These are phyloP conservation scores for Brasenia schreberi DNA, from an alignment of 164 flowering plant genomes.

Conservation along the genomic window DNA sequence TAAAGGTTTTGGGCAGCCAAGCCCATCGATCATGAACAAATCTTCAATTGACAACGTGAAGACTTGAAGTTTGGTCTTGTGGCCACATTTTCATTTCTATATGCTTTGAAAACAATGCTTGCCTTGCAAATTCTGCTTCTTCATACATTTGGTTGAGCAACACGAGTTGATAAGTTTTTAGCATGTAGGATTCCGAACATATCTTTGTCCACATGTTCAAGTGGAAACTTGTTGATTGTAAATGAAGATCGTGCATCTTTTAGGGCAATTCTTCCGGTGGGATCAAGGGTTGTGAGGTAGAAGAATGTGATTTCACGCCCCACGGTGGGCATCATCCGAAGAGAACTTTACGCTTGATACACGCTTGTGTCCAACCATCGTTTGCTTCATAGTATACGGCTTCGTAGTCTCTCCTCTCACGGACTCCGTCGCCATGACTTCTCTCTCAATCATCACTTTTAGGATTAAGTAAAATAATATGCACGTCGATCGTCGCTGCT, in stretches of 20 bases:
- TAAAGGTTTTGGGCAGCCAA: constrained; percentile 79
- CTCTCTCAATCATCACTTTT: too few species aligned
- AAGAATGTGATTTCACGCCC: constrained; percentile 87
- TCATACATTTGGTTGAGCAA: constrained; percentile 29
- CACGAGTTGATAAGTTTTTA: constrained; percentile 74
- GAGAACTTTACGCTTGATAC: too few species aligned
- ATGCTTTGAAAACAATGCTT: constrained; percentile 80
- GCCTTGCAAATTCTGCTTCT: constrained; percentile 56
- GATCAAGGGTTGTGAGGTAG: constrained; percentile 85
- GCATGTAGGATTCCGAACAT: constrained; percentile 88
- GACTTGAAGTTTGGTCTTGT: constrained; percentile 52
- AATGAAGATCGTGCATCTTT: constrained; percentile 68
- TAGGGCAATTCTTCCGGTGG: constrained; percentile 75
- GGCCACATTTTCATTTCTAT: constrained; percentile 91
- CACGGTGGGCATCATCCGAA: too few species aligned
- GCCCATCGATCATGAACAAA: constrained; percentile 76
- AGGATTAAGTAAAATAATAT: too few species aligned
- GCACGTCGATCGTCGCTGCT: too few species aligned
- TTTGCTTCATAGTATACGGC: too few species aligned
- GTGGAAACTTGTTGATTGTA: constrained; percentile 62
- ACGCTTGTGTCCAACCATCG: too few species aligned
- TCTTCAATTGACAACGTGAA: constrained; percentile 64
- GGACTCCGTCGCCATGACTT: too few species aligned
- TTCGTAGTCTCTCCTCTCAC: too few species aligned
- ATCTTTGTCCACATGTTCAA: constrained; percentile 72